Base-by-base conservation (phyloP, 495 filamentous ascomycete genomes). In the Trichoderma reesei region DNA sequence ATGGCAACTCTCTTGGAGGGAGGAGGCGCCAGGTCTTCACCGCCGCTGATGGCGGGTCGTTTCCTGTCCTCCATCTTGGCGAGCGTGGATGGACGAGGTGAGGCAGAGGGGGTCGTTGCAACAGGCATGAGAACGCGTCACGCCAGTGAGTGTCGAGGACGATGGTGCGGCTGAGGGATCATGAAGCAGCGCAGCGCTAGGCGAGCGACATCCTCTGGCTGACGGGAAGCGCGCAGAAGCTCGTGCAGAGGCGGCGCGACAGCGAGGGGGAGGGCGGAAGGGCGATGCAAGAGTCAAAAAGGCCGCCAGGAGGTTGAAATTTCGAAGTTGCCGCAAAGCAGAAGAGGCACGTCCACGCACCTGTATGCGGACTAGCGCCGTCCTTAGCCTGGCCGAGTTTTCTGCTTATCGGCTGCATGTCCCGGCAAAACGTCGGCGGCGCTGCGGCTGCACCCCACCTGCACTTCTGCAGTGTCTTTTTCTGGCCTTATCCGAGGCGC, bases 1-100 rank as follows among this genome's bases (percentile, higher is more conserved):
- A 94, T 94, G 10, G 88, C 89, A 75, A 93, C 90, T 73, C 90
- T 87, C 82, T 96, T 96, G 70, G 82, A 85, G 9, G 91, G 90
- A 48, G 91, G 92, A 48, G 91, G 92, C 64, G 87, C 89, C 66
- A 86, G 79, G 60, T 93, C 89, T 75, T 92, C 91, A 72, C 84
- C 78, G 68, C 85, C 87, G 72, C 80, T 77, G 63, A 84, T 79
- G 67, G 90, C 88, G 69, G 90, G 87, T 84, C 91, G 85, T 82
- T 96, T 96, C 85, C 92, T 90, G 81, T 96, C 91, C 81, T 96
- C 92, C 92, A 96, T 96, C 83, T 91, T 96, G n/a, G n/a, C 41
- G 76, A 79, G 73, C 73, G 76, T 76, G 74, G 80, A 79, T 72
- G 86, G 82, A 79, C 84, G 82, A 82, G 89, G 83, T 80, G 80